Evolutionary conservation across 2,329 filamentous ascomycete genomes (phyloP).

Genomic region (Acrodontium crateriforme): DNA sequence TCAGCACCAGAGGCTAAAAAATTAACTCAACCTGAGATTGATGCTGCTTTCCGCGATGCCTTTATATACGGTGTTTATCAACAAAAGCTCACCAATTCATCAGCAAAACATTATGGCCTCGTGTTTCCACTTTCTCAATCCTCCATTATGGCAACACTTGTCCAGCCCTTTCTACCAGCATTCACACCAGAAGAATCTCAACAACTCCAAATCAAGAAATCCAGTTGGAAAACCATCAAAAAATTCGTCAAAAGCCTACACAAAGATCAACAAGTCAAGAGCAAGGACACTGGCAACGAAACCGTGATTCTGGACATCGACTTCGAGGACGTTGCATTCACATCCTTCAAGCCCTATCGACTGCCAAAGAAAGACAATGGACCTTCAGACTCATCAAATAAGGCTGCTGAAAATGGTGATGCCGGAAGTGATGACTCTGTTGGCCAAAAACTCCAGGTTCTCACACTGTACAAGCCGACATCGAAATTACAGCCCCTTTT

Average conservation of each 20-base stretch:
- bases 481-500: conserved; percentile 44
- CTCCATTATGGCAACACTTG: conserved; percentile 46
- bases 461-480: conserved; percentile 43
- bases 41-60: conserved; percentile 49
- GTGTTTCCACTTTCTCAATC: conserved; percentile 51
- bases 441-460: conserved; percentile 35
- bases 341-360: conserved; percentile 47
- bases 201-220: conserved; percentile 54
- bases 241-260: conserved; percentile 57
- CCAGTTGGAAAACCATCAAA: conserved; percentile 55
- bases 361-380: conserved; percentile 42
- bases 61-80: conserved; percentile 50
- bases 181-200: conserved; percentile 41
- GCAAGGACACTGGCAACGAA: conserved; percentile 48
- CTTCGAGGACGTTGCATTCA: conserved; percentile 42
- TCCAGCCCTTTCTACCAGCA: conserved; percentile 52
- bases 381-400: conserved; percentile 22
- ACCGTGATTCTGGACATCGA: conserved; percentile 51
- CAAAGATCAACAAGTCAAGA: conserved; percentile 48
- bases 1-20: conserved; percentile 18
- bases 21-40: conserved; percentile 50
- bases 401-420: conserved; percentile 26
- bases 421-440: conserved; percentile 26
- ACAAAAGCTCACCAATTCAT: conserved; percentile 42
- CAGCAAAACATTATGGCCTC: conserved; percentile 39